A percentile compares a stretch with the other conserved stretches of the same genome.
Evolutionary conservation across 441 rosid genomes (phyloP).

Genomic region (Gossypium lobatum): DNA sequence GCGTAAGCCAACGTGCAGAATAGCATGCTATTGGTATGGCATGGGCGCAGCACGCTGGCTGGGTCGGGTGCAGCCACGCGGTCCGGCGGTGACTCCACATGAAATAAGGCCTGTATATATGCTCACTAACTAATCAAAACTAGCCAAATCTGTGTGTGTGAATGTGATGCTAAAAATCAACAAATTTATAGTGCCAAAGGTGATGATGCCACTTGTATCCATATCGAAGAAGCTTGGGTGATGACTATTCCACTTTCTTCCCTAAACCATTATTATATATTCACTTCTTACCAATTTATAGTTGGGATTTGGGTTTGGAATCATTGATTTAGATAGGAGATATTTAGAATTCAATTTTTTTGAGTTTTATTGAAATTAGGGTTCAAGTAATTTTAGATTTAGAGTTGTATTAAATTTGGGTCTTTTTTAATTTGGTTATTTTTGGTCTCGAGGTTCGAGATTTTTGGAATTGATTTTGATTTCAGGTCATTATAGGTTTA

Average conservation of each 20-base stretch:
- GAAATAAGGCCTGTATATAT: background rate
- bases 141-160: background rate
- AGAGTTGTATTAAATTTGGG: no score
- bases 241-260: background rate
- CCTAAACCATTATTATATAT: background rate
- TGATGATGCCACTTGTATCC: background rate
- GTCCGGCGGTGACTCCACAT: background rate
- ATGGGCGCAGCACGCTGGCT: slow-evolving; percentile 18
- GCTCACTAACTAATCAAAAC: background rate
- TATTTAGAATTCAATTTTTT: no score
- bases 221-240: background rate
- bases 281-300: no score
- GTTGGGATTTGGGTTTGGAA: background rate
- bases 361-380: no score
- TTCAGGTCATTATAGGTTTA: no score
- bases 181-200: background rate
- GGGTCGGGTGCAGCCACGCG: slow-evolving; percentile 21
- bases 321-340: no score
- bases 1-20: background rate
- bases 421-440: no score
- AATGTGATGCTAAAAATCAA: background rate
- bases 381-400: no score
- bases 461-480: no score
- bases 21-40: background rate
- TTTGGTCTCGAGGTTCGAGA: no score